Percentiles rank a stretch among this genome's conserved stretches.
Conservation (phyloP, 257 asterid genomes). For the Penstemon eatonii region DNA sequence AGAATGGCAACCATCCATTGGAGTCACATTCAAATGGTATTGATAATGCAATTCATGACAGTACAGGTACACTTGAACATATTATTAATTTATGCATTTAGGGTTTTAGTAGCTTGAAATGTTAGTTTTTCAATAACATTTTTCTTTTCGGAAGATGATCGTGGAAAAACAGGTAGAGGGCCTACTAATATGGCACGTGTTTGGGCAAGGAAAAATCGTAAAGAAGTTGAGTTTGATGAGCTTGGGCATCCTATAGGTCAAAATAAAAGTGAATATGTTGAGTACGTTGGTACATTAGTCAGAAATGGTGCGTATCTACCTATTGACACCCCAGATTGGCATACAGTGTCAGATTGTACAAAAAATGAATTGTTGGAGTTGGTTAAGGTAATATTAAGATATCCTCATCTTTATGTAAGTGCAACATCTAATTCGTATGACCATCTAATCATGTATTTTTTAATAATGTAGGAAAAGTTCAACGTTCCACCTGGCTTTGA, state of each 20-base stretch:
- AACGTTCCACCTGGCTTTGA: background rate
- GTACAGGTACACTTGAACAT: background rate
- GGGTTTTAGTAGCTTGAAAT: background rate
- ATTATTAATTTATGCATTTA: background rate
- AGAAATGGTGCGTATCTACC: too few species aligned
- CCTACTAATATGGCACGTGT: background rate
- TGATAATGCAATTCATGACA: too few species aligned
- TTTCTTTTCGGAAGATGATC: too few species aligned
- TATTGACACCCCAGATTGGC: too few species aligned
- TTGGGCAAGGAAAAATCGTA: background rate
- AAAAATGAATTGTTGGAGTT: too few species aligned
- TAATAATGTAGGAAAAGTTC: conserved; percentile 5
- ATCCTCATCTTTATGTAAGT: background rate
- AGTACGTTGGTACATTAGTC: background rate
- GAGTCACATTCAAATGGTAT: too few species aligned
- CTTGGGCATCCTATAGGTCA: conserved; percentile 5
- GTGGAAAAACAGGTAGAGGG: background rate
- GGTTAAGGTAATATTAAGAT: background rate
- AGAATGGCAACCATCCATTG: too few species aligned
- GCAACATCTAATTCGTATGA: too few species aligned
- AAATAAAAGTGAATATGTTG: conserved; percentile 14
- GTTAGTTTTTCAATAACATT: too few species aligned
- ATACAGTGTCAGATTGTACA: too few species aligned
- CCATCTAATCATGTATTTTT: background rate
- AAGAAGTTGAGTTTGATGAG: background rate